Evolutionary conservation across 768 basidiomycete genomes (phyloP).

Genomic region (Podaxis rugospora): DNA sequence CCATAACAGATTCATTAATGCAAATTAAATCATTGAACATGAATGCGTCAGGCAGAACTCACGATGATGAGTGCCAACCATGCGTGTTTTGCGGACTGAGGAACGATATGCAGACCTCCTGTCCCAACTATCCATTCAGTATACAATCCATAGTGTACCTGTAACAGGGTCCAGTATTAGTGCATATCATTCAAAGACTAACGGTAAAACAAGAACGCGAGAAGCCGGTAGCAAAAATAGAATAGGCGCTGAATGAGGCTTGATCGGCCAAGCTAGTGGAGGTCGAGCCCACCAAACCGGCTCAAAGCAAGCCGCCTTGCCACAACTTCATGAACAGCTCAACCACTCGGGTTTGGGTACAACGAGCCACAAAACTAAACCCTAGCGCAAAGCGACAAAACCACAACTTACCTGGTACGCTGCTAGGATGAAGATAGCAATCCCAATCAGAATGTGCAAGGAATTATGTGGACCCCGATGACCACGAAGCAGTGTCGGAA

Average conservation of each 20-base stretch:
- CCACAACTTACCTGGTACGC: constrained; percentile 39
- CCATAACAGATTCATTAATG: constrained; percentile 4
- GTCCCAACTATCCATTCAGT: constrained; percentile 36
- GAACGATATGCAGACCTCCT: constrained; percentile 31
- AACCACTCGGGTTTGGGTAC: neutral
- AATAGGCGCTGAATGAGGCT: neutral
- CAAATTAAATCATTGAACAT: neutral
- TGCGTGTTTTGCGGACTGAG: constrained; percentile 35
- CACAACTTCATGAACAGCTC: neutral
- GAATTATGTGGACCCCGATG: constrained; percentile 50
- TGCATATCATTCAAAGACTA: neutral
- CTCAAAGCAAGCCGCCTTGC: no score
- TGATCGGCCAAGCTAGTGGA: no score
- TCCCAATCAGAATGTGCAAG: constrained; percentile 49
- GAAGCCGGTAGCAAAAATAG: constrained; percentile 1
- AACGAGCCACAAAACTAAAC: neutral
- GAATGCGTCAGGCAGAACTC: constrained; percentile 14
- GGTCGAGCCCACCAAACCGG: no score
- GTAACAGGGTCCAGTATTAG: constrained; percentile 4
- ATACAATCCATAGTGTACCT: constrained; percentile 49
- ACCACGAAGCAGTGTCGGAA: constrained; percentile 29
- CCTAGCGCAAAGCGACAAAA: neutral
- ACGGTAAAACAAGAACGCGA: neutral
- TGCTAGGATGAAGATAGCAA: constrained; percentile 49
- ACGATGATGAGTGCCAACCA: constrained; percentile 44